phyloP scores from a whole-genome alignment of 176 grass and related monocot species.

The Alopecurus myosuroides region DNA sequence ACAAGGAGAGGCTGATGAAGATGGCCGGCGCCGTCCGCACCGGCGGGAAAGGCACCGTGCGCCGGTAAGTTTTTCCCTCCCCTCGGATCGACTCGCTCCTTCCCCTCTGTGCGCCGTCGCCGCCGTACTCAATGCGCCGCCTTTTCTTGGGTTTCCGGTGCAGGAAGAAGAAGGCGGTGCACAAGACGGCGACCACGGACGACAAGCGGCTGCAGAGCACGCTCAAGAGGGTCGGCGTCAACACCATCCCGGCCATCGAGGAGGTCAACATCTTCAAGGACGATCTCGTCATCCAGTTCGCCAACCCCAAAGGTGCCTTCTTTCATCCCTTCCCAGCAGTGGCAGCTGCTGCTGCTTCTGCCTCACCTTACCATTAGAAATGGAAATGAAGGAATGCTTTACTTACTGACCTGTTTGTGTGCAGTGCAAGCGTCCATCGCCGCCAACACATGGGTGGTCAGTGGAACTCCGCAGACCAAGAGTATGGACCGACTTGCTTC shows the following conservation, averaged over 20 bases:
- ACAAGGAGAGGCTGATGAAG: constrained; percentile 90
- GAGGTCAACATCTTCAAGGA: constrained; percentile 99
- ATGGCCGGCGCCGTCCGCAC: constrained; percentile 86
- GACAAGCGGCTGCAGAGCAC: constrained; percentile 97
- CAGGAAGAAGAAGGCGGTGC: constrained; percentile 99
- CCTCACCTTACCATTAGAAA: neutral
- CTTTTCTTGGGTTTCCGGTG: neutral
- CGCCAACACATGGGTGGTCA: constrained; percentile 98
- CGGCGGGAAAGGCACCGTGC: constrained; percentile 79
- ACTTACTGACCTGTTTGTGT: neutral
- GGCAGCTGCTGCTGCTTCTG: neutral
- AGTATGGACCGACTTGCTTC: constrained; percentile 39
- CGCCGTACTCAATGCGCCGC: neutral
- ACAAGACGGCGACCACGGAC: constrained; percentile 83
- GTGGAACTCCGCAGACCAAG: constrained; percentile 89
- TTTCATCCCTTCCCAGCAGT: neutral
- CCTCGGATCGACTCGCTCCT: too few relatives aligned
- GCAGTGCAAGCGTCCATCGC: constrained; percentile 98
- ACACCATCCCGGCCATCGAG: constrained; percentile 93
- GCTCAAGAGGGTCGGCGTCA: constrained; percentile 95
- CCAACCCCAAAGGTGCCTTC: constrained; percentile 76
- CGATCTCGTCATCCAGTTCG: constrained; percentile 96
- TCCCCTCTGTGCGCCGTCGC: neutral
- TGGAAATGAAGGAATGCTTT: neutral
- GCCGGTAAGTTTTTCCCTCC: constrained; percentile 54